phyloP scores from a whole-genome alignment of 2,329 filamentous ascomycete species.

The Colletotrichum sp. region DNA sequence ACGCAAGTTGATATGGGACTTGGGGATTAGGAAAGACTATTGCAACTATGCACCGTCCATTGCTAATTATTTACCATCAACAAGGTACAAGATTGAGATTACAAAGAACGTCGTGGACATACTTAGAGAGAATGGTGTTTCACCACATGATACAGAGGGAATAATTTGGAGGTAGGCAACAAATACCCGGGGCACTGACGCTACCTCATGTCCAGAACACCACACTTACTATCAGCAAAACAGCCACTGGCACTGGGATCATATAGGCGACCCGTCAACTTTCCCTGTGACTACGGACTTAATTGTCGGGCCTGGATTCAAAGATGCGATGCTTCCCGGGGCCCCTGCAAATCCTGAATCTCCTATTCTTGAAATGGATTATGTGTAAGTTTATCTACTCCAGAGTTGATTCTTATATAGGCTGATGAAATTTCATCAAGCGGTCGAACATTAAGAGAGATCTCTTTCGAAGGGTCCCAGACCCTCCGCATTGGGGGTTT shows the following conservation, averaged over 20 bases:
- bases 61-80: slow-evolving; percentile 29
- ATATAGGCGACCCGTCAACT: slow-evolving; percentile 52
- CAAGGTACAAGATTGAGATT: slow-evolving; percentile 29
- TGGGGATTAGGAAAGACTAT: slow-evolving; percentile 34
- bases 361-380: slow-evolving; percentile 38
- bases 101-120: slow-evolving; percentile 30
- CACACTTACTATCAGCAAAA: neutral
- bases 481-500: slow-evolving; percentile 39
- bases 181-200: neutral
- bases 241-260: slow-evolving; percentile 57
- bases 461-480: slow-evolving; percentile 25
- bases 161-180: slow-evolving; percentile 15
- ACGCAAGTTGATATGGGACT: slow-evolving; percentile 31
- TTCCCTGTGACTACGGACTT: slow-evolving; percentile 53
- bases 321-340: slow-evolving; percentile 48
- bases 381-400: slow-evolving; percentile 19
- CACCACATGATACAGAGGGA: slow-evolving; percentile 2
- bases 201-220: neutral
- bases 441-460: slow-evolving; percentile 30
- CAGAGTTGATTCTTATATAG: neutral
- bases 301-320: slow-evolving; percentile 59
- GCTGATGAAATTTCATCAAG: neutral
- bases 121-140: slow-evolving; percentile 16
- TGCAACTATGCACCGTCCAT: slow-evolving; percentile 30
- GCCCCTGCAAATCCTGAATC: slow-evolving; percentile 44